Conservation (phyloP, 202 grass and related monocot species). For the Elaeis oleifera region DNA sequence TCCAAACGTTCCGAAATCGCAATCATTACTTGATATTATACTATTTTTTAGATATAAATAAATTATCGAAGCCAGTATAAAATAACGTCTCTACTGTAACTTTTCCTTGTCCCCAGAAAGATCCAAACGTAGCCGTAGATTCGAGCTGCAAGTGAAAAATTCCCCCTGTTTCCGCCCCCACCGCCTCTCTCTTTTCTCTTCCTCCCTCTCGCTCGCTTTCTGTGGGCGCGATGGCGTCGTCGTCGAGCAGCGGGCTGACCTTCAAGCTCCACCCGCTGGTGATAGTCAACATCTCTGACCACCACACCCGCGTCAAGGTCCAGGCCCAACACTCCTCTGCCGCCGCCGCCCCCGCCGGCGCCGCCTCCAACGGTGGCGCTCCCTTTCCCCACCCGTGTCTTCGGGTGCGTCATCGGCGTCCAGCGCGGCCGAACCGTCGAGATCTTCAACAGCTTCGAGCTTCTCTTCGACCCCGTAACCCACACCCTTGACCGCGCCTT, state of each 20-base stretch:
- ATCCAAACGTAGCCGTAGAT: no score
- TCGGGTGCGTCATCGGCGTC: conserved; percentile 92
- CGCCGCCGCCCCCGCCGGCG: conserved; percentile 5
- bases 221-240: conserved; percentile 23
- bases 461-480: conserved; percentile 68
- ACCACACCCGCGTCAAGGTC: conserved; percentile 89
- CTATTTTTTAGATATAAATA: no score
- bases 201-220: no score
- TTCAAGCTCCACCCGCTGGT: conserved; percentile 98
- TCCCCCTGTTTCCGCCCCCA: background rate
- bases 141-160: no score
- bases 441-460: conserved; percentile 99
- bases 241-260: conserved; percentile 81
- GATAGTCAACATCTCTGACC: conserved; percentile 98
- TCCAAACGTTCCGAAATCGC: no score
- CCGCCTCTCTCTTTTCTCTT: background rate
- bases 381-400: conserved; percentile 39
- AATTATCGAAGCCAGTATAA: no score
- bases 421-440: conserved; percentile 90
- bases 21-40: no score
- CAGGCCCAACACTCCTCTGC: conserved; percentile 40
- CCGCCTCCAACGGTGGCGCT: conserved; percentile 10
- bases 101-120: no score
- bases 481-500: conserved; percentile 81
- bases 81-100: no score